A percentile compares a stretch with the other conserved stretches of the same genome.
These are phyloP conservation scores for Carpinus fangiana DNA, from an alignment of 306 rosid genomes.

Conservation along the genomic window DNA sequence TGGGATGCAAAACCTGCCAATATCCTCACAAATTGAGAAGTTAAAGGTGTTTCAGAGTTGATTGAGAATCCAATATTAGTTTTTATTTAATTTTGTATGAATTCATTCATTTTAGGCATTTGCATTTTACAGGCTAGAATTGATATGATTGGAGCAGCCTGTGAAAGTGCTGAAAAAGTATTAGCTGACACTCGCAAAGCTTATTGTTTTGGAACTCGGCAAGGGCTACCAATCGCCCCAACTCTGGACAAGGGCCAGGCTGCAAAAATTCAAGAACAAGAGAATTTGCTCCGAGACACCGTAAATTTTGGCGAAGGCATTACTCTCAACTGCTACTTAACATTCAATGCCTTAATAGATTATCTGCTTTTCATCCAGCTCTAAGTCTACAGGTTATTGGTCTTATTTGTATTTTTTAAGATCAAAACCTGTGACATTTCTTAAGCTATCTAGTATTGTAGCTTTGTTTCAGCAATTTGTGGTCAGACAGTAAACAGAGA, in stretches of 20 bases:
- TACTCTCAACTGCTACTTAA: slow-evolving; percentile 4
- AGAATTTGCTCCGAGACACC: slow-evolving; percentile 84
- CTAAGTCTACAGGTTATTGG: not conserved
- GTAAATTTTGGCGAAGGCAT: slow-evolving; percentile 81
- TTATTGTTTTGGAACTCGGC: slow-evolving; percentile 83
- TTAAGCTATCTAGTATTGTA: not conserved
- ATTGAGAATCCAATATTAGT: not conserved
- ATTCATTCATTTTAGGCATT: slow-evolving; percentile 9
- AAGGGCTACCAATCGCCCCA: slow-evolving; percentile 72
- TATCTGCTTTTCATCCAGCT: slow-evolving; percentile 1
- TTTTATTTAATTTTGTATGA: not conserved
- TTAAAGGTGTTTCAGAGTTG: slow-evolving; percentile 54
- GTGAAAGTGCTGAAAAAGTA: slow-evolving; percentile 92
- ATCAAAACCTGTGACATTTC: not conserved
- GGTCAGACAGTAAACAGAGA: not conserved
- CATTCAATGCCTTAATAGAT: not conserved
- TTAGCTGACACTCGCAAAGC: slow-evolving; percentile 95
- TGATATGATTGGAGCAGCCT: slow-evolving; percentile 87
- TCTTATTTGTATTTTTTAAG: not conserved
- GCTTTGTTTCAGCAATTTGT: slow-evolving; percentile 5
- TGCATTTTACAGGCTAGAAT: slow-evolving; percentile 59
- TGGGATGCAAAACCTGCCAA: slow-evolving; percentile 82
- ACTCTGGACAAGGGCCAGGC: slow-evolving; percentile 94
- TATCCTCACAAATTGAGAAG: slow-evolving; percentile 71
- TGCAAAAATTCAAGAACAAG: slow-evolving; percentile 92